Percentiles rank a stretch among this genome's conserved stretches.
Conservation (phyloP, 2,329 filamentous ascomycete species). For the Aspergillus intermedius region DNA sequence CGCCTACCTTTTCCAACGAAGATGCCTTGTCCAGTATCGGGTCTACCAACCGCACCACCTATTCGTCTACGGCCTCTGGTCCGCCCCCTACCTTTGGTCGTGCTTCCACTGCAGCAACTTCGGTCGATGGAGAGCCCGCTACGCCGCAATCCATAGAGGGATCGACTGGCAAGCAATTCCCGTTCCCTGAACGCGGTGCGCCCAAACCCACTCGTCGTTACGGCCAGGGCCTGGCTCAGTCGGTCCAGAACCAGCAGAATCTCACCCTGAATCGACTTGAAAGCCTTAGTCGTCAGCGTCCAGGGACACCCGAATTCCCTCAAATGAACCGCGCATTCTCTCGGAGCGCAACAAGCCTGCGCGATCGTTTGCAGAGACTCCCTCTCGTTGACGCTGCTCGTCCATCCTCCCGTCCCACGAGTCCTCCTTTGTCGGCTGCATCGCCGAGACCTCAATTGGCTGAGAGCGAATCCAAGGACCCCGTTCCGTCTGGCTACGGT, state of each 20-base stretch:
- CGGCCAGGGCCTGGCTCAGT: slow-evolving; percentile 72
- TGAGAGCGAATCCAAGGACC: slow-evolving; percentile 27
- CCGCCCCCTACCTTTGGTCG: slow-evolving; percentile 59
- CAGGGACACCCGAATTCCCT: slow-evolving; percentile 47
- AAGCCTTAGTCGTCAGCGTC: slow-evolving; percentile 62
- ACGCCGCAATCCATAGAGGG: slow-evolving; percentile 18
- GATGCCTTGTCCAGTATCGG: slow-evolving; percentile 54
- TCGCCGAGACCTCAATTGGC: slow-evolving; percentile 33
- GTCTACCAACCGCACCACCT: slow-evolving; percentile 70
- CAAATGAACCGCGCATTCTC: slow-evolving; percentile 41
- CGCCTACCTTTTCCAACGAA: slow-evolving; percentile 35
- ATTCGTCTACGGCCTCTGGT: slow-evolving; percentile 73
- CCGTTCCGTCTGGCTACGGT: slow-evolving; percentile 15
- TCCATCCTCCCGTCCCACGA: slow-evolving; percentile 23
- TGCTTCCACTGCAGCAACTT: slow-evolving; percentile 82
- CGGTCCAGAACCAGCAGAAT: slow-evolving; percentile 72
- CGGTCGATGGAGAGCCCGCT: slow-evolving; percentile 64
- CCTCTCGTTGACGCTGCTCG: slow-evolving; percentile 18
- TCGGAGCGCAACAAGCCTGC: slow-evolving; percentile 62
- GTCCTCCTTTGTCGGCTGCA: slow-evolving; percentile 37
- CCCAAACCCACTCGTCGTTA: slow-evolving; percentile 72
- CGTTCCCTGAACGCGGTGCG: slow-evolving; percentile 54
- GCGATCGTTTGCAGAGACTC: slow-evolving; percentile 39
- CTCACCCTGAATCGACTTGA: slow-evolving; percentile 74
- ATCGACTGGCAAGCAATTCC: slow-evolving; percentile 20